A percentile compares a stretch with the other conserved stretches of the same genome.
phyloP scores from a whole-genome alignment of 2,329 filamentous ascomycete genomes.

The Aspergillus arachidicola region DNA sequence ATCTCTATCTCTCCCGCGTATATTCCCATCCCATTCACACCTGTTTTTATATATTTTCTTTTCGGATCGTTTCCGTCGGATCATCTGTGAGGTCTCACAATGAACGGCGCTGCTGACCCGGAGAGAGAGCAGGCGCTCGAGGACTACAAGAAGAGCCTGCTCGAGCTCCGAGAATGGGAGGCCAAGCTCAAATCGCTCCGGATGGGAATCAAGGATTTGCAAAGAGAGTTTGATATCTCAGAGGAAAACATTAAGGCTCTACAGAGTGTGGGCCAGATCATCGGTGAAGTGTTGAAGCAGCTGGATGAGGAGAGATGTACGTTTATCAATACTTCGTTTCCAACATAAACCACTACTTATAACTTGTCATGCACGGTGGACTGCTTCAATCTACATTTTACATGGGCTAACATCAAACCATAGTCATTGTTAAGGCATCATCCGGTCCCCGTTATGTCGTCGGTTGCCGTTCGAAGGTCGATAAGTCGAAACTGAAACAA shows the following conservation, averaged over 20 bases:
- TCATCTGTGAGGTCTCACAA: conserved; percentile 25
- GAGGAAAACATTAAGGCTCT: conserved; percentile 99
- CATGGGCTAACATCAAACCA: conserved; percentile 23
- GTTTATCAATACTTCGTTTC: conserved; percentile 36
- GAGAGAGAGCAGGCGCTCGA: conserved; percentile 70
- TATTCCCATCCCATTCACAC: conserved; percentile 2
- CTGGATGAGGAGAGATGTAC: conserved; percentile 97
- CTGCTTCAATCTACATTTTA: background rate
- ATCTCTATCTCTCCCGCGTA: conserved; percentile 1
- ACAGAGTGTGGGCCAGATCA: conserved; percentile 98
- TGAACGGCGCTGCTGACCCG: conserved; percentile 50
- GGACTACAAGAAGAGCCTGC: conserved; percentile 76
- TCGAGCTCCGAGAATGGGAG: conserved; percentile 98
- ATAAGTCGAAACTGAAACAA: conserved; percentile 96
- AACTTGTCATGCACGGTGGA: background rate
- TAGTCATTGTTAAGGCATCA: conserved; percentile 98
- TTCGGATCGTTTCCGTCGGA: background rate
- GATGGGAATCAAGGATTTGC: conserved; percentile 91
- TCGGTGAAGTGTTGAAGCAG: conserved; percentile 98
- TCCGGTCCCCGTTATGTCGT: conserved; percentile 97
- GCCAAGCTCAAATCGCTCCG: conserved; percentile 93
- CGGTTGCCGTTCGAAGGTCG: conserved; percentile 96
- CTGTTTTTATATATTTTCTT: conserved; percentile 1
- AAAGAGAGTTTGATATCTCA: conserved; percentile 93
- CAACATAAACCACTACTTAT: background rate